phyloP scores from a whole-genome alignment of 106 monocot species.

The Chionographis japonica region DNA sequence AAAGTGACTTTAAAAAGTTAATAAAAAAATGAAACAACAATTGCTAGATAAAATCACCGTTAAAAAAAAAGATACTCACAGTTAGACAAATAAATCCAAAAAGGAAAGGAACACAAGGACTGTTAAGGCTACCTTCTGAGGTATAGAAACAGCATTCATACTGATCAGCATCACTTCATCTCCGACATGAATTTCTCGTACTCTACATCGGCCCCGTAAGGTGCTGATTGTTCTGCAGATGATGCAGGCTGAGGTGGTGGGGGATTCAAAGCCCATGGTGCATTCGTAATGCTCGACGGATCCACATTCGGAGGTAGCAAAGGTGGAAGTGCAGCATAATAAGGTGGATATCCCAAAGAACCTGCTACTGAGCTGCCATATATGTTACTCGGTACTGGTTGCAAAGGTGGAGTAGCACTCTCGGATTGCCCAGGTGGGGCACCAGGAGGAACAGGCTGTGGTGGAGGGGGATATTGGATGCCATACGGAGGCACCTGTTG shows the following conservation, averaged over 20 bases:
- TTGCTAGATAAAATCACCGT: too few species aligned
- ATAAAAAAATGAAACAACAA: too few species aligned
- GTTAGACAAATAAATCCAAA: too few species aligned
- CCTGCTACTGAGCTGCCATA: constrained; percentile 1
- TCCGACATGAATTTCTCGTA: constrained; percentile 79
- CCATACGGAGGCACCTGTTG: constrained; percentile 16
- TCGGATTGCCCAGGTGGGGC: constrained; percentile 21
- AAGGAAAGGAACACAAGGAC: too few species aligned
- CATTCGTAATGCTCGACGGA: constrained; percentile 21
- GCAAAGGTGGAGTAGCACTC: constrained; percentile 3
- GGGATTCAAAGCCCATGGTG: too few species aligned
- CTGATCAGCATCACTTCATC: constrained; percentile 48
- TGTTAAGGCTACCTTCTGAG: too few species aligned
- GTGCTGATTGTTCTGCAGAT: constrained; percentile 18
- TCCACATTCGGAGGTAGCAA: constrained; percentile 16
- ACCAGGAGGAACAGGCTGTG: constrained; percentile 8
- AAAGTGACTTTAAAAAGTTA: too few species aligned
- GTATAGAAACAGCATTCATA: neutral
- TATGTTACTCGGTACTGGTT: neutral
- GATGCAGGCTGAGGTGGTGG: constrained; percentile 16
- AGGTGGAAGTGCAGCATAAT: constrained; percentile 21
- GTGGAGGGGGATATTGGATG: constrained; percentile 25
- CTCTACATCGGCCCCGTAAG: constrained; percentile 43
- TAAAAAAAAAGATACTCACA: too few species aligned
- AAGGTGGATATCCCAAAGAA: constrained; percentile 23